These are phyloP conservation scores for Gossypium thurberi DNA, from an alignment of 345 rosid species.

Conservation along the genomic window DNA sequence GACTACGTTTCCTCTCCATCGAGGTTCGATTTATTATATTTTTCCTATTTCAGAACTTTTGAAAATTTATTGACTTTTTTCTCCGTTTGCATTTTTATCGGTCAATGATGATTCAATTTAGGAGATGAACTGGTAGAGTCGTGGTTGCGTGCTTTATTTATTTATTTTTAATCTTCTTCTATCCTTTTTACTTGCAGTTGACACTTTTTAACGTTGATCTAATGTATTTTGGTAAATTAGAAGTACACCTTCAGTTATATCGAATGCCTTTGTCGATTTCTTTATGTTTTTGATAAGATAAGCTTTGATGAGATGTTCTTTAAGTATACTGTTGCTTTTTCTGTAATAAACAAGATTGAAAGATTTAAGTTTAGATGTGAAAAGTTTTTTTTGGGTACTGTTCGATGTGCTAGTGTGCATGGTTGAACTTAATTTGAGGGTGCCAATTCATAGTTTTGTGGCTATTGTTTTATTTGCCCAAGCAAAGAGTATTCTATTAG, in stretches of 20 bases:
- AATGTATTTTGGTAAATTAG: background rate
- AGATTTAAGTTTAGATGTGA: constrained; percentile 5
- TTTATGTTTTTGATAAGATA: constrained; percentile 4
- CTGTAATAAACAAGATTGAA: background rate
- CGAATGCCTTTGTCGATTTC: background rate
- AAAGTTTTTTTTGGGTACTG: background rate
- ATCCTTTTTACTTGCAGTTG: constrained; percentile 3
- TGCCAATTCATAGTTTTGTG: background rate
- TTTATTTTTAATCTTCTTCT: background rate
- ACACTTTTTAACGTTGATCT: constrained; percentile 21
- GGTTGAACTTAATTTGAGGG: background rate
- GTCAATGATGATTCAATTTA: constrained; percentile 10
- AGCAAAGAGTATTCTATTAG: background rate
- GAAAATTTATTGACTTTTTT: constrained; percentile 2
- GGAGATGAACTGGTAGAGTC: background rate
- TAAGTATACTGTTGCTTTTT: background rate
- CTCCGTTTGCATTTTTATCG: constrained; percentile 4
- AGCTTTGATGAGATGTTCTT: background rate
- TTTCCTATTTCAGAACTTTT: background rate
- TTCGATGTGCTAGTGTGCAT: background rate
- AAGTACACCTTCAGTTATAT: background rate
- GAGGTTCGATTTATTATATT: constrained; percentile 38
- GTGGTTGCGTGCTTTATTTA: background rate
- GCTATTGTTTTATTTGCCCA: background rate
- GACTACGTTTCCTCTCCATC: constrained; percentile 51